Evolutionary conservation across 805 yeast genomes (phyloP).

Genomic region (Candida lessepsii): DNA sequence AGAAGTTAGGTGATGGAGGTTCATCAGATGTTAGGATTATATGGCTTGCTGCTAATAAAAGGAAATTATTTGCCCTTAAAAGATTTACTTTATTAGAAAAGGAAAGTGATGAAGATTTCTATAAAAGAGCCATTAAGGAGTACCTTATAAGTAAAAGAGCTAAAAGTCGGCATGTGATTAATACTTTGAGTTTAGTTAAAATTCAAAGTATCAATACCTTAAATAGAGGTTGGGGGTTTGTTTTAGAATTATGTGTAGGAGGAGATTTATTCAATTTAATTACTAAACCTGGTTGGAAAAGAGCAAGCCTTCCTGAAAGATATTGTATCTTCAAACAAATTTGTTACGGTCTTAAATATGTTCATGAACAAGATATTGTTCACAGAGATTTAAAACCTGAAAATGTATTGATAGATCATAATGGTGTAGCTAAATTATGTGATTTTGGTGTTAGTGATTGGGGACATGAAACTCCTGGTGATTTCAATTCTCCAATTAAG

Average conservation of each 20-base stretch:
- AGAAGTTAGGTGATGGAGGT: slow-evolving; percentile 70
- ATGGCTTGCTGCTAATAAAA: slow-evolving; percentile 36
- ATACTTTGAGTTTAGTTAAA: slow-evolving; percentile 53
- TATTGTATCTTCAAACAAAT: slow-evolving; percentile 70
- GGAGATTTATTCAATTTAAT: slow-evolving; percentile 63
- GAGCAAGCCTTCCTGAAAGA: slow-evolving; percentile 49
- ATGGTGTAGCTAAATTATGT: slow-evolving; percentile 65
- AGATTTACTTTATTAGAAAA: slow-evolving; percentile 57
- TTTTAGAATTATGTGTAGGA: slow-evolving; percentile 59
- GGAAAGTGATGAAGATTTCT: slow-evolving; percentile 65
- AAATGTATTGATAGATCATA: slow-evolving; percentile 56
- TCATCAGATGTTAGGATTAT: slow-evolving; percentile 59
- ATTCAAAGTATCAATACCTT: slow-evolving; percentile 54
- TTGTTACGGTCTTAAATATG: slow-evolving; percentile 55
- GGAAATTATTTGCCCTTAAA: slow-evolving; percentile 60
- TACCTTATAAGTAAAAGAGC: slow-evolving; percentile 57
- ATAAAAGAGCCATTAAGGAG: slow-evolving; percentile 62
- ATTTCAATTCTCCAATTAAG: slow-evolving; percentile 43
- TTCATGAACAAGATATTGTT: slow-evolving; percentile 66
- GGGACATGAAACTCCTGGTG: slow-evolving; percentile 54
- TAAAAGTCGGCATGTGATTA: slow-evolving; percentile 60
- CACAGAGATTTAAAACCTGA: slow-evolving; percentile 79
- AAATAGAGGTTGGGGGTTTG: slow-evolving; percentile 74
- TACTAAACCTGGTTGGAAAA: slow-evolving; percentile 58
- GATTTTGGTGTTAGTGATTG: slow-evolving; percentile 77